Percentiles rank a stretch among this genome's conserved stretches.
These are phyloP conservation scores for Brassica rapa DNA, from an alignment of 345 rosid species.

Conservation along the genomic window DNA sequence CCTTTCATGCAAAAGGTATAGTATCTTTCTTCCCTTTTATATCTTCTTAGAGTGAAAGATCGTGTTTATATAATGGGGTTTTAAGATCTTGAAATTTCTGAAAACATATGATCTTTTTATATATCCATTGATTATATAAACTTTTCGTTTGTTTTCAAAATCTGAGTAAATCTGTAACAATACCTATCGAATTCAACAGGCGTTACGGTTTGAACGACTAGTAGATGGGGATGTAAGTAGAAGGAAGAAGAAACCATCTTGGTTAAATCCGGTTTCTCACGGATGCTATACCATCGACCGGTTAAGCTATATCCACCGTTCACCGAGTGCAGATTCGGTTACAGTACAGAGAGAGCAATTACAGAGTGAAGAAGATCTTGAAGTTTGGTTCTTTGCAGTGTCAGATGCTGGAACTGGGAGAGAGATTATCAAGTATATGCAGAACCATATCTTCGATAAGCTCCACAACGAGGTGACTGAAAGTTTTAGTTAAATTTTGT, in stretches of 20 bases:
- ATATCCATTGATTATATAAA: background rate
- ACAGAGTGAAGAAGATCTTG: slow-evolving; percentile 56
- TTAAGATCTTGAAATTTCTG: background rate
- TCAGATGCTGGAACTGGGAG: slow-evolving; percentile 53
- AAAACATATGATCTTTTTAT: slow-evolving; percentile 1
- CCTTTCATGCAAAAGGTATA: slow-evolving; percentile 61
- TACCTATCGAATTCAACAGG: slow-evolving; percentile 39
- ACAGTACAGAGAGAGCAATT: slow-evolving; percentile 64
- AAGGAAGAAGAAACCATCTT: slow-evolving; percentile 56
- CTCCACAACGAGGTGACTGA: slow-evolving; percentile 47
- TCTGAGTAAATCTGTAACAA: background rate
- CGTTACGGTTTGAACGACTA: slow-evolving; percentile 48
- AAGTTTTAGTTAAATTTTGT: background rate
- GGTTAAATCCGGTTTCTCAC: slow-evolving; percentile 67
- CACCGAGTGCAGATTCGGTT: slow-evolving; percentile 42
- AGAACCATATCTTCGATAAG: slow-evolving; percentile 59
- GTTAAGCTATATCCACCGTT: slow-evolving; percentile 26
- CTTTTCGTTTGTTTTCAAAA: background rate
- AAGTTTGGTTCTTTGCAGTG: slow-evolving; percentile 72
- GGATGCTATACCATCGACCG: slow-evolving; percentile 60
- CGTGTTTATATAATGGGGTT: background rate
- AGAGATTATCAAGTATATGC: slow-evolving; percentile 54
- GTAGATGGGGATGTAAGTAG: slow-evolving; percentile 34
- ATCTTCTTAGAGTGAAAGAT: background rate
- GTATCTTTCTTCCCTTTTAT: background rate